Conservation (phyloP, 1,284 basidiomycete species). For the Leccinum angustisporum region DNA sequence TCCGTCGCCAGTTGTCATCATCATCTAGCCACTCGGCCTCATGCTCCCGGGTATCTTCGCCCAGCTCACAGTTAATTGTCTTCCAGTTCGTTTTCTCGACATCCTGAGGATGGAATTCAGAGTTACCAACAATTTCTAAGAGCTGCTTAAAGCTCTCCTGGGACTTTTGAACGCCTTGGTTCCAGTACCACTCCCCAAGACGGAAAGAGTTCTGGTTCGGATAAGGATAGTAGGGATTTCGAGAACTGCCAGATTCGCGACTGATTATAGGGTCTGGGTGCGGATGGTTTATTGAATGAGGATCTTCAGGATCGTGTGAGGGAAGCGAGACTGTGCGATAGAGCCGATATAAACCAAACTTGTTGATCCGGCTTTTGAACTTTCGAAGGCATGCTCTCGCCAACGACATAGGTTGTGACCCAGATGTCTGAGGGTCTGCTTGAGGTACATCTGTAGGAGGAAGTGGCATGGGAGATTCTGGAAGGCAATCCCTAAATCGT, state of each 20-base stretch:
- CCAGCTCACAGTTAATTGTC: background rate
- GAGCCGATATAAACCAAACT: background rate
- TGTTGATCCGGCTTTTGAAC: background rate
- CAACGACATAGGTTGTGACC: background rate
- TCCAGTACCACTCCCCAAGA: background rate
- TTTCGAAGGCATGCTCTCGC: background rate
- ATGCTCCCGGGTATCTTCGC: background rate
- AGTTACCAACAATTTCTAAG: background rate
- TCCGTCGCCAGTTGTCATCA: background rate
- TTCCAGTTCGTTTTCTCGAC: background rate
- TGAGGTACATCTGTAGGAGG: background rate
- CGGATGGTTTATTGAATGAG: background rate
- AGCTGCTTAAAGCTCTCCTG: background rate
- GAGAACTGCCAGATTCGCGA: background rate
- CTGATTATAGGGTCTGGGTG: background rate
- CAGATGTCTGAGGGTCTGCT: background rate
- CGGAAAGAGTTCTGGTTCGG: background rate
- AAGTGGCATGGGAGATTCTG: background rate
- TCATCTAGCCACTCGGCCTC: background rate
- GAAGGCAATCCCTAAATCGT: background rate
- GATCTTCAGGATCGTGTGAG: background rate
- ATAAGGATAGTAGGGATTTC: background rate
- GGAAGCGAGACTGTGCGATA: background rate
- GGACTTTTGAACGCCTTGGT: background rate
- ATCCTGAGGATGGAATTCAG: background rate